Percentiles rank a stretch among this genome's conserved stretches.
phyloP scores from a whole-genome alignment of 768 basidiomycete genomes.

The Pisolithus tinctorius region DNA sequence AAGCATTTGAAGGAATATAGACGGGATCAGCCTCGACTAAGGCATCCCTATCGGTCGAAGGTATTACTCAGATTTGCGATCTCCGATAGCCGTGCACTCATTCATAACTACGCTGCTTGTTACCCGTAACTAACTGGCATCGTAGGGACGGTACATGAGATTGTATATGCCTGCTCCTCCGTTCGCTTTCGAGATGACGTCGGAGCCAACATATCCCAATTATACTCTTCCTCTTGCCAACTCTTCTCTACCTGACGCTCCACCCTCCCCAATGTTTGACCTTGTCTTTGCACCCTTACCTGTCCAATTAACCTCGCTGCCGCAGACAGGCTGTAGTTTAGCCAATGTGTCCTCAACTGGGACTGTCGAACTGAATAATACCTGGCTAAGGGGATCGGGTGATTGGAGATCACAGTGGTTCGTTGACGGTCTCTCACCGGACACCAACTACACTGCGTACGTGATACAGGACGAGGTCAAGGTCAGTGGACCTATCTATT shows the following conservation, averaged over 20 bases:
- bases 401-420: slow-evolving; percentile 72
- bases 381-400: slow-evolving; percentile 49
- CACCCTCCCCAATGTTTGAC: slow-evolving; percentile 42
- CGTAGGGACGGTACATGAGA: slow-evolving; percentile 44
- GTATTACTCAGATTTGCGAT: slow-evolving; percentile 45
- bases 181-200: slow-evolving; percentile 28
- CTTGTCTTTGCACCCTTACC: slow-evolving; percentile 51
- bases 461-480: slow-evolving; percentile 48
- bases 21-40: slow-evolving; percentile 39
- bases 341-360: slow-evolving; percentile 32
- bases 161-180: slow-evolving; percentile 25
- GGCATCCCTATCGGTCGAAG: slow-evolving; percentile 46
- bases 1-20: slow-evolving; percentile 48
- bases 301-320: slow-evolving; percentile 33
- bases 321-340: slow-evolving; percentile 59
- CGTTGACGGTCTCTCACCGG: slow-evolving; percentile 49
- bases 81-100: slow-evolving; percentile 35
- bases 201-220: slow-evolving; percentile 57
- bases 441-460: slow-evolving; percentile 76
- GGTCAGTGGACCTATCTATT: slow-evolving; percentile 62
- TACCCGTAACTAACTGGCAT: not conserved
- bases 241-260: slow-evolving; percentile 37
- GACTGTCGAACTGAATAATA: slow-evolving; percentile 34
- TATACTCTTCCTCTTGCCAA: slow-evolving; percentile 65
- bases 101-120: not conserved